Conservation (phyloP, 2,329 filamentous ascomycete genomes). For the Bimuria novae-zelandiae region DNA sequence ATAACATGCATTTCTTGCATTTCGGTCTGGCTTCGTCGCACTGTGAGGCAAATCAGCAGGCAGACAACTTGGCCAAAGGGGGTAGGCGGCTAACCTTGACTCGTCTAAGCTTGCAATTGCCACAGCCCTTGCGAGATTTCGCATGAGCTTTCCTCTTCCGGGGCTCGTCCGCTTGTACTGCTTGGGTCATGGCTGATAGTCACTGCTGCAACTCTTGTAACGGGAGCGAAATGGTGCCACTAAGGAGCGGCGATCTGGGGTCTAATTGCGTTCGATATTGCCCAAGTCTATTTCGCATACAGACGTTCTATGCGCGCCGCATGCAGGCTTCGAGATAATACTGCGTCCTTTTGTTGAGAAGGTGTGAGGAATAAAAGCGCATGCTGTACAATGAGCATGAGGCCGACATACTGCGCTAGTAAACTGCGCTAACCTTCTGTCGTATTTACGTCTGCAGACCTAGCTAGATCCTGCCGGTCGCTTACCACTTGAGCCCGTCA, state of each 20-base stretch:
- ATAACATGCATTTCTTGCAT: slow-evolving; percentile 55
- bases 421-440: slow-evolving; percentile 7
- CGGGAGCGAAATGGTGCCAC: background rate
- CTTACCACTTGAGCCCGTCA: too few relatives aligned
- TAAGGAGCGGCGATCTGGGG: too few relatives aligned
- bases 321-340: too few relatives aligned
- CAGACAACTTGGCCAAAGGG: background rate
- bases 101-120: slow-evolving; percentile 60
- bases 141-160: slow-evolving; percentile 49
- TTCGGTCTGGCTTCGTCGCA: slow-evolving; percentile 59
- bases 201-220: background rate
- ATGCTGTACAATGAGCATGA: background rate
- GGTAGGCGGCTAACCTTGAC: slow-evolving; percentile 52
- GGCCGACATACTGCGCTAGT: background rate
- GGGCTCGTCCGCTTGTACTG: slow-evolving; percentile 1
- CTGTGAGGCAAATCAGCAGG: slow-evolving; percentile 36
- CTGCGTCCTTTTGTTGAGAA: background rate
- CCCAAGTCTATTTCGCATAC: too few relatives aligned
- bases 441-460: slow-evolving; percentile 5
- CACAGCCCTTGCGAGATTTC: slow-evolving; percentile 60
- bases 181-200: slow-evolving; percentile 15
- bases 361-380: background rate
- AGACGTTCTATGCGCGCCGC: too few relatives aligned
- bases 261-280: too few relatives aligned
- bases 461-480: too few relatives aligned